Evolutionary conservation across 176 grass and related monocot species (phyloP), one percentile per base, ranked within the genome.

Genomic region (Oryza glumipatula): DNA sequence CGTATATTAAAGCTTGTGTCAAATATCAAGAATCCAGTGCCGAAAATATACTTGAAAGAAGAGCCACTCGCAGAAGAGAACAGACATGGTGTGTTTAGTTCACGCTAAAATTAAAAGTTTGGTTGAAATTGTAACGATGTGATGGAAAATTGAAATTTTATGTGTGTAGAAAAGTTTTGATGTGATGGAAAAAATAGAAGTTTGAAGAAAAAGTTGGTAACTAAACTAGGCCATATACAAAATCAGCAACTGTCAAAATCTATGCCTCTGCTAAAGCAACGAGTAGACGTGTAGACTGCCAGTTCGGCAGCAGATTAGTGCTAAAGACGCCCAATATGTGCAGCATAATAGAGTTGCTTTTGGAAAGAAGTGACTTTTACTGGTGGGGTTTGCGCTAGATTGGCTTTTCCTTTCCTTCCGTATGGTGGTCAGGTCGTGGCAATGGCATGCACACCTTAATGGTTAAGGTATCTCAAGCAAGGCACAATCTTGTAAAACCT

Each of bases 391-490:
- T 58, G 64, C 7, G 63, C 44, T 84, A 52, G 70, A 76, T 33
- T 2, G 13, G 13, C 44, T 67, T 86, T 82, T 28, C 73, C 47
- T n/a, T 51, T 43, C 11, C 43, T 7, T 69, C 73, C 3, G 17
- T 58, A 19, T 54, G 45, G 72, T 67, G 43, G 73, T 72, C 41
- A 65, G 73, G 46, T 85, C 41, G 80, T 87, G 26, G 74, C 74
- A 76, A 76, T 51, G 80, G 52, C 78, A 45, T 64, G 44, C 39
- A 67, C 65, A 76, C 76, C 89, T 87, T 91, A 84, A 64, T 71
- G 85, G 85, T 84, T 91, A 87, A 84, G 85, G 80, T 80, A 91
- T 87, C 80, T 86, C 80, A 46, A 22, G 44, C 77, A 76, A 76
- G 65, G 41, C 15, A 63, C n/a, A 76, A 65, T 76, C 75, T 73